These are phyloP conservation scores for Arthrobotrys sphaeroides DNA, from an alignment of 2,329 filamentous ascomycete genomes.

Conservation along the genomic window DNA sequence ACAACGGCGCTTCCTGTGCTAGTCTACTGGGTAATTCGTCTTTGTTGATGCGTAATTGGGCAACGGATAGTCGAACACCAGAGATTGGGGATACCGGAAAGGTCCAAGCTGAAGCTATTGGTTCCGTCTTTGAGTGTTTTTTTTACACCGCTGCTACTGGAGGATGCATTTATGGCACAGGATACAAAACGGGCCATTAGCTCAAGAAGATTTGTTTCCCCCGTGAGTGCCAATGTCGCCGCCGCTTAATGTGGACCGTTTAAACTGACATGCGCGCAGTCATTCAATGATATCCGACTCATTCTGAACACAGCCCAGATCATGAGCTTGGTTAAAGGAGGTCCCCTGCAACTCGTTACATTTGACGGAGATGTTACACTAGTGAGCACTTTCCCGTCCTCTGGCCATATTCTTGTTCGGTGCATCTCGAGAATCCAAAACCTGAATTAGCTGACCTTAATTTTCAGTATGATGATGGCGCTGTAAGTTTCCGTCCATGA, in stretches of 20 bases:
- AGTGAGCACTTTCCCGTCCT: not conserved
- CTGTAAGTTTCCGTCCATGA: constrained; percentile 59
- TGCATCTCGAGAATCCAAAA: too few relatives aligned
- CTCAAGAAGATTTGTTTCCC: constrained; percentile 88
- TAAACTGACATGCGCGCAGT: constrained; percentile 60
- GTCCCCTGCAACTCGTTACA: constrained; percentile 82
- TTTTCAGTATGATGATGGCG: constrained; percentile 56
- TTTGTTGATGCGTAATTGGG: too few relatives aligned
- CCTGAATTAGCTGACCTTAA: constrained; percentile 59
- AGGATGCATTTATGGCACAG: constrained; percentile 90
- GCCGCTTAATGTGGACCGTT: not conserved
- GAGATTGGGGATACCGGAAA: constrained; percentile 70
- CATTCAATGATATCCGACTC: constrained; percentile 94
- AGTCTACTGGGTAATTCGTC: too few relatives aligned
- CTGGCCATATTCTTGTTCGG: too few relatives aligned
- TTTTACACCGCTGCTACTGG: constrained; percentile 86
- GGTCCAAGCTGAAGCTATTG: constrained; percentile 90
- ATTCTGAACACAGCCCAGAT: constrained; percentile 94
- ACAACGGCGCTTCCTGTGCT: too few relatives aligned
- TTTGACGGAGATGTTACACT: constrained; percentile 98
- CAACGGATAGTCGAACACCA: constrained; percentile 73
- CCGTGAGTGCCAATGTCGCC: constrained; percentile 59
- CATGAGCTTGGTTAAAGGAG: constrained; percentile 82
- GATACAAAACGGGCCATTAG: constrained; percentile 87
- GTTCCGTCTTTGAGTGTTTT: constrained; percentile 92